Percentiles rank a stretch among this genome's conserved stretches.
Evolutionary conservation across 371 early-diverging fungal genomes (phyloP).

Genomic region (Mucor racemosus): DNA sequence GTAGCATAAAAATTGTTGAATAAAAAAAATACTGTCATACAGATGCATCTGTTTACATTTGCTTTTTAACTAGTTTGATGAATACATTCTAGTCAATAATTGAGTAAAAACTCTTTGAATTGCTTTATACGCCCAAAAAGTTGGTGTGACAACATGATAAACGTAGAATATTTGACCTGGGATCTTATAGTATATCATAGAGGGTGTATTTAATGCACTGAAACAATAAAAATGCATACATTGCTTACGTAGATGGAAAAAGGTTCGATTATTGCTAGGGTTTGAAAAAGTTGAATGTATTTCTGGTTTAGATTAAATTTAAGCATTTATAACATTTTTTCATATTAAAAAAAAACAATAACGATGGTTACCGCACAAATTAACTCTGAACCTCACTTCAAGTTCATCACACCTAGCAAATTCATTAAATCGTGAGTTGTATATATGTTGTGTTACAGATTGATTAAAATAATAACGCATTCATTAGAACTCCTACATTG

Average conservation of each 20-base stretch:
- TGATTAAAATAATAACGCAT: neutral
- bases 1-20: no score
- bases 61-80: no score
- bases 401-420: neutral
- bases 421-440: neutral
- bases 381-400: slow-evolving; percentile 1
- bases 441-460: neutral
- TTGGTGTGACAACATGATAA: neutral
- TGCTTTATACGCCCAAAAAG: neutral
- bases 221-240: neutral
- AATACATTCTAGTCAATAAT: neutral
- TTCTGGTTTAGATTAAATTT: no score
- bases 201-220: no score
- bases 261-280: neutral
- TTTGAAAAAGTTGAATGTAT: no score
- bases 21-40: no score
- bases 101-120: neutral
- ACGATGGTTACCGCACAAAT: neutral
- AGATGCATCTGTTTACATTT: no score
- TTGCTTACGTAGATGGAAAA: slow-evolving; percentile 6
- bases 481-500: slow-evolving; percentile 29
- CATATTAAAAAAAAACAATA: no score
- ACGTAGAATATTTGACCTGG: neutral
- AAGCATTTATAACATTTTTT: no score
- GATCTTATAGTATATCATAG: neutral